Base-by-base conservation (phyloP, 148 eudicot genomes). In the Vaccinium vitisidaea region DNA sequence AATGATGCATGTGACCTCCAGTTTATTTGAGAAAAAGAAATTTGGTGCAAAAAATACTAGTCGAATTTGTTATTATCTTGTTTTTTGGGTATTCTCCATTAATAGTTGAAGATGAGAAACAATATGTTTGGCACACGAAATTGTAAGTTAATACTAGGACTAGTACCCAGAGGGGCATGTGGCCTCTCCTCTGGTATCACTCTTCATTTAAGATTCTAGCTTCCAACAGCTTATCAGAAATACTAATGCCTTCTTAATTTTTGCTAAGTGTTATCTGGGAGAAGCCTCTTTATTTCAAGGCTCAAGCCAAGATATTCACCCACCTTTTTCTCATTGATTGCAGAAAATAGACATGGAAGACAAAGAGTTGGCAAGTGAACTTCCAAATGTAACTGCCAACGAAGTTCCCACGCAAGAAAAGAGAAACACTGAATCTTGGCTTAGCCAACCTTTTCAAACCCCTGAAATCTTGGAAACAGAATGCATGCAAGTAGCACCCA, bases 331-430 rank as follows among this genome's bases (percentile, higher is more conserved):
- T 9, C 49, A 11, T 13, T 59, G 21, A 63, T 49, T 84, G 82
- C 84, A 87, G 89, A 84, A 58, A 58, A 61, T 50, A 82, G 89
- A 87, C 1, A 65, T 32, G 63, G 85, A 84, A 55, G 80, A 82
- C 73, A 82, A 39, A 80, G 82, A 50, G 30, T 14, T 30, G 43
- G 39, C 39, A 81, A 49, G 67, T 76, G 79, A 82, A 53, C 50
- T 5, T 69, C 70, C 83, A 18, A 50, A 77, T 53, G 69, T 27
- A 81, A 59, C 70, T 49, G 79, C 73, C 55, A 80, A 80, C 1
- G 25, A 84, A 55, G 49, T 49, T 70, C 65, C 54, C 53, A n/a
- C 0, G n/a, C 80, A 81, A 54, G 36, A 81, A 55, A 50, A 70
- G 80, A 56, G 36, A 13, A 49, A 70, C 65, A 65, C 77, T 77